phyloP scores from a whole-genome alignment of 192 early-diverging fungal genomes.

The Coemansia sp. region DNA sequence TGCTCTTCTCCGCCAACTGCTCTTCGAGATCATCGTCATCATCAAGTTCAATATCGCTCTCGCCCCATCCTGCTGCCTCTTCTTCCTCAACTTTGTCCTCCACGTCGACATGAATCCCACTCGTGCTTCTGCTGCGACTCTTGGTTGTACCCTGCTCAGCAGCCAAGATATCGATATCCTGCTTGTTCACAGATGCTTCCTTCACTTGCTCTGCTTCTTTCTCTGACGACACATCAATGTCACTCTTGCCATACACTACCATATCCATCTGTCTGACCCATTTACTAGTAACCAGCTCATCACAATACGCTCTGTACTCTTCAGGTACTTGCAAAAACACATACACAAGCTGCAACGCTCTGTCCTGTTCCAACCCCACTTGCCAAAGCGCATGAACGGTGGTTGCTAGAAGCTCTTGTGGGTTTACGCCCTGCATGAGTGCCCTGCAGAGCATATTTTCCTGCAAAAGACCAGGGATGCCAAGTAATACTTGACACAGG shows the following conservation, averaged over 20 bases:
- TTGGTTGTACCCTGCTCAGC: neutral
- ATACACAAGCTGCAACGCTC: conserved; percentile 23
- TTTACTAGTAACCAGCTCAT: neutral
- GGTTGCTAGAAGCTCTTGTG: conserved; percentile 23
- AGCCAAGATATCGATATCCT: neutral
- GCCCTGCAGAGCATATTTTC: too few species aligned
- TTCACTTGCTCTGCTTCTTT: neutral
- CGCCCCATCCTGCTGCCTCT: conserved; percentile 16
- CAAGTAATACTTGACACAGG: too few species aligned
- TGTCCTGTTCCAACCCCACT: conserved; percentile 12
- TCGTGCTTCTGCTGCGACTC: neutral
- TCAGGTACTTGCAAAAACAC: conserved; percentile 17
- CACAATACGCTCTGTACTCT: conserved; percentile 7
- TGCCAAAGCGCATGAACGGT: conserved; percentile 10
- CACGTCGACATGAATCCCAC: neutral
- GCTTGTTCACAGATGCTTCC: neutral
- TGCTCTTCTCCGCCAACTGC: neutral
- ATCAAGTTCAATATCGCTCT: conserved; percentile 21
- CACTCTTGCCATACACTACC: conserved; percentile 8
- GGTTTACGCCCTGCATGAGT: neutral
- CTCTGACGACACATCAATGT: neutral
- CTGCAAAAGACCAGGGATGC: too few species aligned
- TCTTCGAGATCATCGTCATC: neutral
- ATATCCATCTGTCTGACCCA: conserved; percentile 27
- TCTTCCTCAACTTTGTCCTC: neutral